phyloP scores from a whole-genome alignment of 257 asterid genomes.

The Solanum arcanum region DNA sequence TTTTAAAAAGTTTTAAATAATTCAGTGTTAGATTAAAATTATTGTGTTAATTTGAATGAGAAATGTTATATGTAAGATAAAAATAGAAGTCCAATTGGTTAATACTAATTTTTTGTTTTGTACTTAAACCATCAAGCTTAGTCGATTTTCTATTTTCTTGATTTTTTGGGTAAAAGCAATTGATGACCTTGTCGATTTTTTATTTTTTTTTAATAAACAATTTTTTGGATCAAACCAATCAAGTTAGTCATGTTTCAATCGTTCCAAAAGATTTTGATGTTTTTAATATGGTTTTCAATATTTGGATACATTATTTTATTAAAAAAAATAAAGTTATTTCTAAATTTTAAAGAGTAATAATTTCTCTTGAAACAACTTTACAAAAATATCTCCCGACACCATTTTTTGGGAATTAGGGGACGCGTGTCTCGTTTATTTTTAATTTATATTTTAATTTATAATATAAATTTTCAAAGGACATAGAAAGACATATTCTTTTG shows the following conservation, averaged over 20 bases:
- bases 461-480: neutral
- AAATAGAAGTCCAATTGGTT: neutral
- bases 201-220: fast-evolving
- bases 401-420: neutral
- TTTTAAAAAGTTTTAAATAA: neutral
- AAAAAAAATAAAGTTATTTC: neutral
- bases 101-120: neutral
- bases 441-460: neutral
- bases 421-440: neutral
- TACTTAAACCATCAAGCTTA: neutral
- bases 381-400: neutral
- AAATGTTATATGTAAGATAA: neutral
- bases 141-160: neutral
- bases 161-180: neutral
- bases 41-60: too few relatives aligned
- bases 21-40: too few relatives aligned
- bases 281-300: neutral
- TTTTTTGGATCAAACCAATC: neutral
- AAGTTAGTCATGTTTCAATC: neutral
- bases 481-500: neutral
- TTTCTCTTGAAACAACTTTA: neutral
- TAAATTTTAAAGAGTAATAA: neutral
- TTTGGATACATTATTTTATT: neutral
- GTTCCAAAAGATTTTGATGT: neutral
- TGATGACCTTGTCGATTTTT: neutral